phyloP scores from a whole-genome alignment of 768 basidiomycete species.

The Candolleomyces aberdarensis region DNA sequence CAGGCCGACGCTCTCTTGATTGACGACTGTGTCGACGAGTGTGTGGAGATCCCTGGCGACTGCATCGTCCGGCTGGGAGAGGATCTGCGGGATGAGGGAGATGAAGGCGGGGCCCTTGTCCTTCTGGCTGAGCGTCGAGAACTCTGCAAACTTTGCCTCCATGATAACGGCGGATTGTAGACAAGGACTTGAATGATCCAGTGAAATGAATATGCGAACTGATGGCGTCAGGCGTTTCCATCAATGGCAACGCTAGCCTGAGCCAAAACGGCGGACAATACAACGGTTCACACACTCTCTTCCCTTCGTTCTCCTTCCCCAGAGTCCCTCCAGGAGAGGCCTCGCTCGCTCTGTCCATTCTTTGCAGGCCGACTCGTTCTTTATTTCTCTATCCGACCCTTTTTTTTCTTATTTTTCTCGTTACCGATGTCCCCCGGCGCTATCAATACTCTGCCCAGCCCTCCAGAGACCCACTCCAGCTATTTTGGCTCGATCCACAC shows the following conservation, averaged over 20 bases:
- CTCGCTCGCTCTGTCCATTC: not conserved
- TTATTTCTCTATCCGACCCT: not conserved
- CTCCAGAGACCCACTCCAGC: constrained; percentile 35
- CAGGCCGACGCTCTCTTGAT: constrained; percentile 76
- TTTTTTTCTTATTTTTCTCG: not conserved
- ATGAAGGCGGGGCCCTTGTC: constrained; percentile 80
- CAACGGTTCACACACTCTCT: constrained; percentile 9
- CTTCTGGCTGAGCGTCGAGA: constrained; percentile 68
- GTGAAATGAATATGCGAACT: not conserved
- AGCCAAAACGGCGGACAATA: not conserved
- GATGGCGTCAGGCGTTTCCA: not conserved
- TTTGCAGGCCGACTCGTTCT: not conserved
- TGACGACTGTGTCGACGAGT: constrained; percentile 78
- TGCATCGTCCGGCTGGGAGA: constrained; percentile 48
- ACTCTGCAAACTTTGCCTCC: constrained; percentile 65
- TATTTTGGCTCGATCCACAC: constrained; percentile 11
- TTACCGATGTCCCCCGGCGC: no score
- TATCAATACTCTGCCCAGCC: constrained; percentile 26
- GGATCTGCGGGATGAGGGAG: constrained; percentile 61
- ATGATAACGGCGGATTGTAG: constrained; percentile 29
- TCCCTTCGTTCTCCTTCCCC: not conserved
- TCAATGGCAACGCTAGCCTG: not conserved
- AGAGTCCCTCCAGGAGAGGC: constrained; percentile 7
- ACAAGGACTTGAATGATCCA: not conserved
- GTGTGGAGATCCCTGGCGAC: constrained; percentile 59